phyloP scores from a whole-genome alignment of 768 basidiomycete genomes.

The Boletus rufocinnamomeus region DNA sequence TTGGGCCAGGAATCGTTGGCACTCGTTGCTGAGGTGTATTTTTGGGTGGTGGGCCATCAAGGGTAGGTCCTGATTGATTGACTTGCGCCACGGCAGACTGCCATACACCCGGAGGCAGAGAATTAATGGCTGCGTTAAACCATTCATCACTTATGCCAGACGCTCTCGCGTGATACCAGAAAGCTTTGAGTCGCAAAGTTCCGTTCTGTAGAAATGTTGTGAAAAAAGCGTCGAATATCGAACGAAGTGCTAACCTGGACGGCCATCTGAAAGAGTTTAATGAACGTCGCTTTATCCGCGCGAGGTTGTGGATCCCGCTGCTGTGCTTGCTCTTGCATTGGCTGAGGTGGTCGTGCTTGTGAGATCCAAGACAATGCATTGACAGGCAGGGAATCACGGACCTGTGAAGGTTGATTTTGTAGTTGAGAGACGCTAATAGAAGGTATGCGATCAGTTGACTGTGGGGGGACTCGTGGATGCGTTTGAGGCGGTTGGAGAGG shows the following conservation, averaged over 20 bases:
- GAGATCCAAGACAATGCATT: neutral
- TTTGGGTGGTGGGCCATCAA: neutral
- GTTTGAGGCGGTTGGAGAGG: constrained; percentile 4
- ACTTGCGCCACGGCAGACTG: constrained; percentile 9
- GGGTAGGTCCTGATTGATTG: neutral
- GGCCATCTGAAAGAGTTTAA: constrained; percentile 24
- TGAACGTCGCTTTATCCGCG: constrained; percentile 20
- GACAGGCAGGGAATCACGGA: neutral
- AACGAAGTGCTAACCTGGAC: constrained; percentile 21
- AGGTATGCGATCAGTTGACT: neutral
- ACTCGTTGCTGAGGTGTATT: constrained; percentile 1
- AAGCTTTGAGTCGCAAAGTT: constrained; percentile 7
- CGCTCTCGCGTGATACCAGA: constrained; percentile 16
- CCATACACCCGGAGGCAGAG: constrained; percentile 22
- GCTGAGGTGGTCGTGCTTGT: constrained; percentile 1
- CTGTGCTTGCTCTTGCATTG: constrained; percentile 11
- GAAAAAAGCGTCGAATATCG: neutral
- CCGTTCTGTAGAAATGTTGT: constrained; percentile 20
- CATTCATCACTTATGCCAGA: constrained; percentile 25
- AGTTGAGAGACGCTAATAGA: constrained; percentile 2
- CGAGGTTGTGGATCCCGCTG: neutral
- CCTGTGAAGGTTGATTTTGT: constrained; percentile 4
- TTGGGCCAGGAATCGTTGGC: neutral
- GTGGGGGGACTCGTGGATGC: neutral
- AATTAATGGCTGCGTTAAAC: constrained; percentile 17